Evolutionary conservation across 2,329 filamentous ascomycete species (phyloP).

Genomic region (Kalaharituber pfeilii): DNA sequence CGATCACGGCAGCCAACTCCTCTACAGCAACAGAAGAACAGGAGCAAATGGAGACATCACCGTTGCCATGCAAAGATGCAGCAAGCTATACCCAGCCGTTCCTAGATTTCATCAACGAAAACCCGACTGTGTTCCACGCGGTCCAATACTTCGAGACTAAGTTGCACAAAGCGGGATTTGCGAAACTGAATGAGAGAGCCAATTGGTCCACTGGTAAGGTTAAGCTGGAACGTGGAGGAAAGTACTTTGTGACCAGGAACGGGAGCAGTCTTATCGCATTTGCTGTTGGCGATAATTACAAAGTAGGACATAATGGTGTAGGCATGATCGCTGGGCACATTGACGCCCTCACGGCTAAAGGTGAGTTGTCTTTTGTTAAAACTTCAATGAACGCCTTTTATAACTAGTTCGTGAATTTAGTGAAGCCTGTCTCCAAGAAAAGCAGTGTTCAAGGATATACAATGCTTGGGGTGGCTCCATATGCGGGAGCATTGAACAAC

Average conservation of each 20-base stretch:
- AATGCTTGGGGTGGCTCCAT: slow-evolving; percentile 81
- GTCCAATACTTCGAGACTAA: slow-evolving; percentile 62
- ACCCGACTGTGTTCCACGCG: slow-evolving; percentile 86
- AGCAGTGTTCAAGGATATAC: slow-evolving; percentile 70
- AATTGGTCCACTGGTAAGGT: slow-evolving; percentile 42
- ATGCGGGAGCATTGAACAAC: slow-evolving; percentile 63
- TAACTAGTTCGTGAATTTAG: not conserved
- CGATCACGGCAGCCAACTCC: not conserved
- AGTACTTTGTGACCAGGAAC: slow-evolving; percentile 78
- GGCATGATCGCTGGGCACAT: slow-evolving; percentile 84
- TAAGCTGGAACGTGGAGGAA: slow-evolving; percentile 59
- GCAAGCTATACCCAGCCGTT: slow-evolving; percentile 68
- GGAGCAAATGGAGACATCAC: not conserved
- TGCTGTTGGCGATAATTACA: slow-evolving; percentile 60
- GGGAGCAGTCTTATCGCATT: slow-evolving; percentile 76
- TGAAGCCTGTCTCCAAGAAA: slow-evolving; percentile 81
- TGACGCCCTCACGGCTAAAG: slow-evolving; percentile 72
- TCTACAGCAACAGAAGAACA: not conserved
- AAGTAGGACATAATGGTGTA: slow-evolving; percentile 62
- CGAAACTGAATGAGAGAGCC: slow-evolving; percentile 57
- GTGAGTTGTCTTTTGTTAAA: slow-evolving; percentile 8
- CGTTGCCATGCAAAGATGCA: slow-evolving; percentile 28
- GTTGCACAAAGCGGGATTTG: slow-evolving; percentile 55
- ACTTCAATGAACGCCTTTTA: not conserved
- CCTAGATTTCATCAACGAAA: slow-evolving; percentile 68